phyloP scores from a whole-genome alignment of 163 green algal genomes.

The Chlorella variabilis region DNA sequence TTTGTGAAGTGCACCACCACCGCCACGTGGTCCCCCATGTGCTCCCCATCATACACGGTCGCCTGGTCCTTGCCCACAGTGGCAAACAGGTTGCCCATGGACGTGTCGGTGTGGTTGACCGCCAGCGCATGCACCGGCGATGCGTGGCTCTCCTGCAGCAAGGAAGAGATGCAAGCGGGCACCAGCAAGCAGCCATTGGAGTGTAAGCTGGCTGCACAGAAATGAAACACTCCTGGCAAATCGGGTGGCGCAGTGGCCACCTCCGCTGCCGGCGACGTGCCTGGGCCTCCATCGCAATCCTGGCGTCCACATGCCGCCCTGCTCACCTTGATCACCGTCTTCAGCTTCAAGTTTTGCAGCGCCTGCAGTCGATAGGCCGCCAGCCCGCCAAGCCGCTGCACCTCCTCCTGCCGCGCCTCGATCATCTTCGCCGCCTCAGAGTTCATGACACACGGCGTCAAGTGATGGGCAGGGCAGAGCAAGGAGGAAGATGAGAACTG shows the following conservation, averaged over 20 bases:
- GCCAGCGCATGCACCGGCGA: slow-evolving; percentile 40
- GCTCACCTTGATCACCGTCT: slow-evolving; percentile 53
- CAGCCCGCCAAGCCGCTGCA: slow-evolving; percentile 20
- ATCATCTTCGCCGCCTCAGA: not conserved
- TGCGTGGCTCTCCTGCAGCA: slow-evolving; percentile 57
- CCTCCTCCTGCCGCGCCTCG: slow-evolving; percentile 22
- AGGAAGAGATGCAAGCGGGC: not conserved
- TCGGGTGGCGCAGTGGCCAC: too few species aligned
- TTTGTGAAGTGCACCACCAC: slow-evolving; percentile 71
- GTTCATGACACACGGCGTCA: slow-evolving; percentile 34
- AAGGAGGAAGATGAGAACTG: too few species aligned
- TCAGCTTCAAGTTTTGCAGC: slow-evolving; percentile 41
- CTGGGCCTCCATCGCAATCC: too few species aligned
- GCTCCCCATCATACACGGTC: slow-evolving; percentile 67
- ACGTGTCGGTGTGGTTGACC: slow-evolving; percentile 42
- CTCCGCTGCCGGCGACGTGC: too few species aligned
- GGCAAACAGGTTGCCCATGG: slow-evolving; percentile 58
- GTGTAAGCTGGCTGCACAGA: too few species aligned
- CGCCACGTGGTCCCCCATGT: slow-evolving; percentile 69
- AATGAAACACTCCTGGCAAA: too few species aligned
- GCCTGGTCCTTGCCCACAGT: slow-evolving; percentile 60
- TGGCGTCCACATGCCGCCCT: too few species aligned
- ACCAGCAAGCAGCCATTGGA: too few species aligned
- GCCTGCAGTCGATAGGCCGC: slow-evolving; percentile 36
- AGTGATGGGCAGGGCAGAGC: too few species aligned